Conservation (phyloP, 2,329 filamentous ascomycete species). For the Leptographium procerum region DNA sequence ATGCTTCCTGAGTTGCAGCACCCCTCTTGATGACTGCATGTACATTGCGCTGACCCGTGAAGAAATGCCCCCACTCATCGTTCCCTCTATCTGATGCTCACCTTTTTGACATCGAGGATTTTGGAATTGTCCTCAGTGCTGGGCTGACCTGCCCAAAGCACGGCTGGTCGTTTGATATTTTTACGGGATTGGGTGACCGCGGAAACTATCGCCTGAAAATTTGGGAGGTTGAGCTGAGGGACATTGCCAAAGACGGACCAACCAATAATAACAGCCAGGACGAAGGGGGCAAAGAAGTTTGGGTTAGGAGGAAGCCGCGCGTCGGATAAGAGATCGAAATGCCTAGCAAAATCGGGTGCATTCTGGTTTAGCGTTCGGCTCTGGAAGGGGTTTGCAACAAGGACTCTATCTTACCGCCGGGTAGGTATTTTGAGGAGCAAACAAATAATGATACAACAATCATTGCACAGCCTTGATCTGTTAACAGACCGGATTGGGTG, state of each 20-base stretch:
- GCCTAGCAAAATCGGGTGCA: too few species aligned
- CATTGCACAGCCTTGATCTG: too few species aligned
- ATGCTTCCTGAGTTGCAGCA: background rate
- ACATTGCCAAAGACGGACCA: background rate
- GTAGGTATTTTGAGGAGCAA: too few species aligned
- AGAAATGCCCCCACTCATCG: slow-evolving; percentile 58
- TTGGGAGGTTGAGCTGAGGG: slow-evolving; percentile 51
- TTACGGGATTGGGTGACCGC: slow-evolving; percentile 49
- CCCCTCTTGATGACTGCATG: too few species aligned
- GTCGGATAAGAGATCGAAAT: slow-evolving; percentile 16
- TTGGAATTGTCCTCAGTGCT: slow-evolving; percentile 43
- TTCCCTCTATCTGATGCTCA: slow-evolving; percentile 53
- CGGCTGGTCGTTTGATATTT: slow-evolving; percentile 59
- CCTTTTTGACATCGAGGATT: slow-evolving; percentile 63
- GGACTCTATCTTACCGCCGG: too few species aligned
- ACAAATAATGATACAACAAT: too few species aligned
- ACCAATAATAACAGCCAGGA: background rate
- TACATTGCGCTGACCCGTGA: background rate
- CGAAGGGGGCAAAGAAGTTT: slow-evolving; percentile 22
- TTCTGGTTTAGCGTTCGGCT: too few species aligned
- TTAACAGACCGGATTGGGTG: too few species aligned
- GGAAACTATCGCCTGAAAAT: slow-evolving; percentile 49
- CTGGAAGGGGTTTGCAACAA: background rate
- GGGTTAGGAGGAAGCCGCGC: slow-evolving; percentile 31
- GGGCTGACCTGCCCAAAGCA: slow-evolving; percentile 59